Conservation (phyloP, 2,329 filamentous ascomycete species). For the Teratosphaeria viscida region DNA sequence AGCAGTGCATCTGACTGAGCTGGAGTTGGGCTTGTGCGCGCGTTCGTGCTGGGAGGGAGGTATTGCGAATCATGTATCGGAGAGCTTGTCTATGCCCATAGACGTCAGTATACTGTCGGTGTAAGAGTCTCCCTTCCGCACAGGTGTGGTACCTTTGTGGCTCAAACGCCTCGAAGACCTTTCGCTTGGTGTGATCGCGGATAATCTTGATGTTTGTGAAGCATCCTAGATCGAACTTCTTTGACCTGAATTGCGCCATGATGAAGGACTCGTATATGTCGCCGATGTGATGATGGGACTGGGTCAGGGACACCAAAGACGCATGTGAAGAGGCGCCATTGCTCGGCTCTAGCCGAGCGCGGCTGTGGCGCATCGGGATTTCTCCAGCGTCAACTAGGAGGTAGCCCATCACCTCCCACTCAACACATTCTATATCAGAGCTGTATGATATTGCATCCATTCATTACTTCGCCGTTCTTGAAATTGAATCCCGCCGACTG, state of each 20-base stretch:
- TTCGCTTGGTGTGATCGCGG: slow-evolving; percentile 93
- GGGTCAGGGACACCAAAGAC: not conserved
- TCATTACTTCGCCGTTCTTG: not conserved
- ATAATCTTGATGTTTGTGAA: slow-evolving; percentile 79
- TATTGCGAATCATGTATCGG: slow-evolving; percentile 84
- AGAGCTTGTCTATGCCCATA: slow-evolving; percentile 57
- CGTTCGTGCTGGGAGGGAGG: slow-evolving; percentile 66
- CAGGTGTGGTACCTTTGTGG: slow-evolving; percentile 59
- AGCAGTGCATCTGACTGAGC: slow-evolving; percentile 88
- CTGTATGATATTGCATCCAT: not conserved
- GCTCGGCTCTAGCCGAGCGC: not conserved
- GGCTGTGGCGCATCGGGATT: not conserved
- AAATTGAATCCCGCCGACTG: not conserved
- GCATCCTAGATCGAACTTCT: slow-evolving; percentile 80
- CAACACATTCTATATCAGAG: not conserved
- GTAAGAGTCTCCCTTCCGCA: not conserved
- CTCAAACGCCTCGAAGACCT: slow-evolving; percentile 79
- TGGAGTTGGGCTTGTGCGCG: slow-evolving; percentile 89
- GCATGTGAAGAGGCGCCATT: not conserved
- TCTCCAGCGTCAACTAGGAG: not conserved
- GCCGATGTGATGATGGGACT: not conserved
- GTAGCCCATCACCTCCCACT: not conserved
- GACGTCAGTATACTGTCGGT: not conserved
- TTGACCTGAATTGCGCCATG: slow-evolving; percentile 64
- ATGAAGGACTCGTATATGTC: not conserved